Evolutionary conservation across 1,284 basidiomycete species (phyloP).

Genomic region (Mixia osmundae): DNA sequence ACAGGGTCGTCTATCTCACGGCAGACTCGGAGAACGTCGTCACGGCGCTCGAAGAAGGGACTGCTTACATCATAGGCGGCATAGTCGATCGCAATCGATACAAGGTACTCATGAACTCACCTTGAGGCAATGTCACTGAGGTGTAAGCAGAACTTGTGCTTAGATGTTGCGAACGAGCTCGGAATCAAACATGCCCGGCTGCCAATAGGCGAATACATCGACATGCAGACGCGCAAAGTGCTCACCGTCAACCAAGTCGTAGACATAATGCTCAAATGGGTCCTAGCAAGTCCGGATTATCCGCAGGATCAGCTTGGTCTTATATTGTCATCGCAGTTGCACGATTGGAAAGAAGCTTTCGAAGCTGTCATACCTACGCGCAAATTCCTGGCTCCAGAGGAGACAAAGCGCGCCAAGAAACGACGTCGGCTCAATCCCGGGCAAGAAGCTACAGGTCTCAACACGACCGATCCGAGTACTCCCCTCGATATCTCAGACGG

Average conservation of each 20-base stretch:
- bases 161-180: conserved; percentile 53
- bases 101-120: conserved; percentile 38
- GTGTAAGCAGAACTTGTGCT: conserved; percentile 50
- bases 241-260: conserved; percentile 90
- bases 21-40: conserved; percentile 80
- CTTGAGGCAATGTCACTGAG: not conserved
- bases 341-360: too few species aligned
- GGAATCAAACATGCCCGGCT: conserved; percentile 65
- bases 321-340: conserved; percentile 1
- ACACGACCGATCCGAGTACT: too few species aligned
- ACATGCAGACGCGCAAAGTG: conserved; percentile 73
- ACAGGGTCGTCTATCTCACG: conserved; percentile 68
- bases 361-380: not conserved
- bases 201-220: conserved; percentile 71
- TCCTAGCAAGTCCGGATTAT: not conserved
- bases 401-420: too few species aligned
- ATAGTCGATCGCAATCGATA: conserved; percentile 91
- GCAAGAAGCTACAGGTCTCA: too few species aligned
- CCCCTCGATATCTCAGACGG: too few species aligned
- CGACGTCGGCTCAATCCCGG: too few species aligned
- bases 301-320: not conserved
- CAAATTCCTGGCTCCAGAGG: too few species aligned
- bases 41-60: conserved; percentile 47
- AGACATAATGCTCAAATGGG: conserved; percentile 78
- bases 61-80: conserved; percentile 87